Evolutionary conservation across 169 alveolate species (phyloP).

Genomic region (Prorocentrum cordatum): DNA sequence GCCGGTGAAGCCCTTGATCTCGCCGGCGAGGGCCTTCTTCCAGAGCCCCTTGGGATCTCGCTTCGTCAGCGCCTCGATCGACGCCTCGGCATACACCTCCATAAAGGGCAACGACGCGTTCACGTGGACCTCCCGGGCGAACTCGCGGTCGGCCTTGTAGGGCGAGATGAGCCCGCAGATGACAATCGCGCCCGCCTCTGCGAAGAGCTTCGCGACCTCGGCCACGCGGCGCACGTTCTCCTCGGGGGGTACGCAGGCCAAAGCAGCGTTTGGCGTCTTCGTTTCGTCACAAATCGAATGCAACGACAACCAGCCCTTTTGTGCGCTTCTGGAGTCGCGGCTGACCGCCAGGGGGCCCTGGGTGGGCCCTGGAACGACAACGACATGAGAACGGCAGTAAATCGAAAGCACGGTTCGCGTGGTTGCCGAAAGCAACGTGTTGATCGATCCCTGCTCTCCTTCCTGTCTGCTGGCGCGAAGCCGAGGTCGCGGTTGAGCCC

Average conservation of each 20-base stretch:
- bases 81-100: constrained; percentile 36
- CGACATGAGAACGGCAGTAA: too few species aligned
- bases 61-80: background rate
- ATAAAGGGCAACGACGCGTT: constrained; percentile 31
- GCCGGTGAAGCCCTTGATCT: constrained; percentile 63
- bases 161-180: constrained; percentile 66
- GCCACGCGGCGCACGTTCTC: constrained; percentile 27
- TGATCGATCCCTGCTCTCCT: background rate
- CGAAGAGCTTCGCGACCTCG: constrained; percentile 1
- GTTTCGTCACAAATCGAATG: background rate
- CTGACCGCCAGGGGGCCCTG: too few species aligned
- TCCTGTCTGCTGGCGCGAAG: constrained; percentile 41
- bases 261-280: background rate
- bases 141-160: constrained; percentile 51
- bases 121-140: constrained; percentile 37
- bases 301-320: background rate
- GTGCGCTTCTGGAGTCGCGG: too few species aligned
- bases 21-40: constrained; percentile 53
- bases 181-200: constrained; percentile 63
- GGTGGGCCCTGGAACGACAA: too few species aligned
- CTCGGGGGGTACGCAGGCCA: background rate
- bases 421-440: background rate
- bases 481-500: constrained; percentile 69
- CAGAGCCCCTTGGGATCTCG: constrained; percentile 65
- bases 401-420: background rate